These are phyloP conservation scores for Calonectria hongkongensis DNA, from an alignment of 2,329 filamentous ascomycete species.

Conservation along the genomic window DNA sequence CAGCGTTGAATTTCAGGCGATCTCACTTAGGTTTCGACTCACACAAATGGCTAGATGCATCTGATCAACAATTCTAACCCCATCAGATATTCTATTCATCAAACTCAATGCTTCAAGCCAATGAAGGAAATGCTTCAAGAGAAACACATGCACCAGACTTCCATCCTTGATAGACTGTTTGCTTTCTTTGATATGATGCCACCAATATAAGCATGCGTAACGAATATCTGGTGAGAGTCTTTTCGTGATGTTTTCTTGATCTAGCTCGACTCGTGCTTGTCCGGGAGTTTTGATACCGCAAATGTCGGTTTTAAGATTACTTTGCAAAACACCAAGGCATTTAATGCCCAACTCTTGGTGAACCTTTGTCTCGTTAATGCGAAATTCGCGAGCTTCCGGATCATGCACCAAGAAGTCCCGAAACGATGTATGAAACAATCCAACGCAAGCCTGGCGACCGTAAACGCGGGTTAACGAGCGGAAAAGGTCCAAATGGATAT, in stretches of 20 bases:
- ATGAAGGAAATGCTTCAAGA: conserved; percentile 41
- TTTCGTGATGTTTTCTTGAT: neutral
- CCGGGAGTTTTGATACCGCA: neutral
- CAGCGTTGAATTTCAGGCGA: conserved; percentile 15
- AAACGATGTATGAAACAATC: conserved; percentile 18
- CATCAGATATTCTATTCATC: conserved; percentile 6
- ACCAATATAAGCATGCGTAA: conserved; percentile 61
- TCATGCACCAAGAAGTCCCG: conserved; percentile 10
- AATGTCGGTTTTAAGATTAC: neutral
- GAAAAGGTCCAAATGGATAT: neutral
- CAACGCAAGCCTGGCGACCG: neutral
- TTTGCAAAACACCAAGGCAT: neutral
- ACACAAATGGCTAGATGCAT: conserved; percentile 33
- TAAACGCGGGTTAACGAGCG: neutral
- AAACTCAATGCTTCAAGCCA: conserved; percentile 46
- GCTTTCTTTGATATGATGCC: conserved; percentile 56
- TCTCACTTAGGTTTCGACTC: neutral
- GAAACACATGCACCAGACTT: conserved; percentile 40
- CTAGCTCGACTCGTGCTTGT: neutral
- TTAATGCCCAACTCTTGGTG: neutral
- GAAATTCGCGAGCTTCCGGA: neutral
- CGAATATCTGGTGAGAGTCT: conserved; percentile 4
- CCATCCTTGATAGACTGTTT: conserved; percentile 53
- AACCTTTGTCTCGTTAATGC: neutral
- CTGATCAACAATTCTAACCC: conserved; percentile 27